phyloP scores from a whole-genome alignment of 805 yeast species.

The Candida ipomoeae region DNA sequence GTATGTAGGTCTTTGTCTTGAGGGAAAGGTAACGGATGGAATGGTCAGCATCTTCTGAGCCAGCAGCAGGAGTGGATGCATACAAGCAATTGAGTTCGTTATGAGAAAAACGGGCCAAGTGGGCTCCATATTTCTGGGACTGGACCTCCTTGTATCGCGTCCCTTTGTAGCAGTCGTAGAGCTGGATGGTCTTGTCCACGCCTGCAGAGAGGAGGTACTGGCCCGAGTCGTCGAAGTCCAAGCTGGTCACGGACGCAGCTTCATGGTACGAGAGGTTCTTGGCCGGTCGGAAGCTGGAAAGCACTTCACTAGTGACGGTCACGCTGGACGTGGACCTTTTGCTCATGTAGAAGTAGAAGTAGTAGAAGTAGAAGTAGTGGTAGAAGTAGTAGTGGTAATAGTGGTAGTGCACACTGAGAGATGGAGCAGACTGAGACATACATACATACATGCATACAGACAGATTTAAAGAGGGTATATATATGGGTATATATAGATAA shows the following conservation, averaged over 20 bases:
- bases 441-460: too few species aligned
- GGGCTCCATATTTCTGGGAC: conserved; percentile 90
- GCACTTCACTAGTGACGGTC: conserved; percentile 22
- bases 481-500: too few species aligned
- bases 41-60: conserved; percentile 51
- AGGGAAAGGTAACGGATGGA: conserved; percentile 72
- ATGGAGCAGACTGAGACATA: too few species aligned
- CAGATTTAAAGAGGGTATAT: too few species aligned
- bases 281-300: conserved; percentile 28
- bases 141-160: conserved; percentile 62
- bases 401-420: too few species aligned
- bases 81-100: conserved; percentile 67
- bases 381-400: too few species aligned
- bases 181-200: conserved; percentile 75
- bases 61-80: conserved; percentile 60
- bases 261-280: conserved; percentile 51
- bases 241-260: conserved; percentile 57
- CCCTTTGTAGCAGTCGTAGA: conserved; percentile 74
- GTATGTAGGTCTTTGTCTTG: conserved; percentile 70
- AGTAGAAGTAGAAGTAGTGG: neutral
- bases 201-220: conserved; percentile 72
- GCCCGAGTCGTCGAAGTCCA: conserved; percentile 83
- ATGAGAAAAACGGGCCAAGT: conserved; percentile 80
- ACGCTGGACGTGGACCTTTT: conserved; percentile 23
- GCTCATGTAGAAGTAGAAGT: conserved; percentile 1